phyloP scores from a whole-genome alignment of 2,329 filamentous ascomycete genomes.

The Botrytis elliptica region DNA sequence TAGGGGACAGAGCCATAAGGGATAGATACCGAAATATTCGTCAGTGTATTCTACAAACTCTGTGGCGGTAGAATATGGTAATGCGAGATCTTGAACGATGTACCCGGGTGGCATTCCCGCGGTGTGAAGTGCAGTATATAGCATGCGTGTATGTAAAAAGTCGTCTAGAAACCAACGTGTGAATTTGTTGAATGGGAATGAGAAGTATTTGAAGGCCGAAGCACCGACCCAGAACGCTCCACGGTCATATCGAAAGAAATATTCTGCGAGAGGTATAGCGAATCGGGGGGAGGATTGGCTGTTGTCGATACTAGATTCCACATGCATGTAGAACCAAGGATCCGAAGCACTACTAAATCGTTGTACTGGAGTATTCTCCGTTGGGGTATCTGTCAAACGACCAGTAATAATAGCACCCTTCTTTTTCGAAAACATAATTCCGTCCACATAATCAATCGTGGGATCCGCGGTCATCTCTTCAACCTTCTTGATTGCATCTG shows the following conservation, averaged over 20 bases:
- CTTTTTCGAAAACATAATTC: constrained; percentile 50
- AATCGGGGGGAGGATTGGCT: constrained; percentile 36
- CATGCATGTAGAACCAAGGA: constrained; percentile 67
- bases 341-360: constrained; percentile 54
- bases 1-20: constrained; percentile 59
- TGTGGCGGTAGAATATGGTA: constrained; percentile 53
- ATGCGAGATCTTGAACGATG: constrained; percentile 61
- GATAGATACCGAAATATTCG: constrained; percentile 48
- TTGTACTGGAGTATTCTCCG: constrained; percentile 33
- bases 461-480: constrained; percentile 37
- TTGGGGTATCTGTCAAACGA: constrained; percentile 44
- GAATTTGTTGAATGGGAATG: constrained; percentile 57
- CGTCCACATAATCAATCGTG: constrained; percentile 60
- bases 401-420: constrained; percentile 56
- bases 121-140: constrained; percentile 62
- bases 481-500: constrained; percentile 46
- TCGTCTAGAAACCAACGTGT: constrained; percentile 59
- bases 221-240: constrained; percentile 64
- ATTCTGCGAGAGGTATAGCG: constrained; percentile 49
- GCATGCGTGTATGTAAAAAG: constrained; percentile 59
- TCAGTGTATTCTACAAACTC: constrained; percentile 55
- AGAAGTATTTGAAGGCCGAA: constrained; percentile 61
- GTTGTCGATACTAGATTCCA: constrained; percentile 41
- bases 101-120: constrained; percentile 55
- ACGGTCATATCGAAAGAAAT: constrained; percentile 62